Percentiles rank a stretch among this genome's conserved stretches.
These are phyloP conservation scores for Melanomma pulvis-pyrius DNA, from an alignment of 495 filamentous ascomycete species.

Conservation along the genomic window DNA sequence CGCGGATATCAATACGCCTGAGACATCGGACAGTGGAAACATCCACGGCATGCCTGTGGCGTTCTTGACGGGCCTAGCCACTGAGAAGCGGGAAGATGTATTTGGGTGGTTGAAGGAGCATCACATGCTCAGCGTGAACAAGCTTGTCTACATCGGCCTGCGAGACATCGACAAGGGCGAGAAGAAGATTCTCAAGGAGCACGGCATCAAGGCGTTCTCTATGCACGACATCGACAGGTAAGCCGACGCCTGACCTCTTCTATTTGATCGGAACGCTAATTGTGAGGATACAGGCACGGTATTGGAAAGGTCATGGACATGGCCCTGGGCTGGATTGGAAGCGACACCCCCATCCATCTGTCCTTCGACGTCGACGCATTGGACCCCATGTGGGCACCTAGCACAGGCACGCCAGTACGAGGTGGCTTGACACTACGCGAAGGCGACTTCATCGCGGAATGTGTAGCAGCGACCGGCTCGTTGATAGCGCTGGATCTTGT, in stretches of 20 bases:
- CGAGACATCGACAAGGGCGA: conserved; percentile 89
- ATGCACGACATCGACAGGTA: conserved; percentile 97
- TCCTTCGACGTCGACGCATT: conserved; percentile 97
- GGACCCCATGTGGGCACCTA: conserved; percentile 94
- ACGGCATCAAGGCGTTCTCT: conserved; percentile 92
- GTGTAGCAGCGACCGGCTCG: conserved; percentile 89
- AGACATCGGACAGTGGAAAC: conserved; percentile 86
- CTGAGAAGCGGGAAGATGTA: conserved; percentile 67
- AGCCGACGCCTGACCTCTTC: conserved; percentile 21
- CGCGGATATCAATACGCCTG: conserved; percentile 95
- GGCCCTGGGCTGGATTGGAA: conserved; percentile 91
- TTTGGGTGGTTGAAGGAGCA: conserved; percentile 86
- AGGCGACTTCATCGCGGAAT: conserved; percentile 97
- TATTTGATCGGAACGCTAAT: conserved; percentile 19
- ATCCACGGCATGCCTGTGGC: conserved; percentile 98
- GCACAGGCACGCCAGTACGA: conserved; percentile 91
- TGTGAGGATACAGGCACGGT: conserved; percentile 62
- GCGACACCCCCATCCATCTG: conserved; percentile 92
- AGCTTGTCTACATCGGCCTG: conserved; percentile 96
- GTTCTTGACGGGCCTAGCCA: conserved; percentile 83
- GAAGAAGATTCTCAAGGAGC: conserved; percentile 82
- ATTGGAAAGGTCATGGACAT: conserved; percentile 97
- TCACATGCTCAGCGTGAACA: conserved; percentile 68
- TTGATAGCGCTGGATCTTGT: conserved; percentile 91
- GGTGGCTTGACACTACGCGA: conserved; percentile 95